Percentiles rank a stretch among this genome's conserved stretches.
These are phyloP conservation scores for Cytospora piceicola DNA, from an alignment of 2,329 filamentous ascomycete genomes.

Conservation along the genomic window DNA sequence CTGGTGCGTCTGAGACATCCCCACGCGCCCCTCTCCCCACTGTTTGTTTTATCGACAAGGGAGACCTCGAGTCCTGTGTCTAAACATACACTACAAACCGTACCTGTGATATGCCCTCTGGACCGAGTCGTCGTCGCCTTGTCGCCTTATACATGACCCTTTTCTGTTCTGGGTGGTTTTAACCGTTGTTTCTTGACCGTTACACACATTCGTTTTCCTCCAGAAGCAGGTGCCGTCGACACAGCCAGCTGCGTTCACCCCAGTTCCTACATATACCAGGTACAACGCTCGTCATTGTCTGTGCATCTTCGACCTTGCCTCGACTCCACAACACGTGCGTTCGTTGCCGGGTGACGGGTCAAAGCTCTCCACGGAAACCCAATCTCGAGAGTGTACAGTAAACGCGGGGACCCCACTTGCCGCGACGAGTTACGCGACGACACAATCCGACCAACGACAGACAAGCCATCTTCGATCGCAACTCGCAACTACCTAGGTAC, in stretches of 20 bases:
- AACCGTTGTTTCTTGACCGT: not conserved
- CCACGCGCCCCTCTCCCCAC: not conserved
- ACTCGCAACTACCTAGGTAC: not conserved
- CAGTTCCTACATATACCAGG: not conserved
- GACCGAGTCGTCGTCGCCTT: slow-evolving; percentile 18
- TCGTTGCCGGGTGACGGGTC: slow-evolving; percentile 19
- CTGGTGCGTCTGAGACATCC: not conserved
- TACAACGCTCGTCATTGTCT: not conserved
- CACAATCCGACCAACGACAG: slow-evolving; percentile 3
- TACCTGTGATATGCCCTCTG: slow-evolving; percentile 19
- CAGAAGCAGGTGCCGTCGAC: not conserved
- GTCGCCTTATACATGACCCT: slow-evolving; percentile 14
- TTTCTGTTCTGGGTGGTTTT: slow-evolving; percentile 5
- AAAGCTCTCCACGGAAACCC: slow-evolving; percentile 14
- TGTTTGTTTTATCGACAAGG: not conserved
- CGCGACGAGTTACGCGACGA: slow-evolving; percentile 16
- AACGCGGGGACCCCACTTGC: slow-evolving; percentile 18
- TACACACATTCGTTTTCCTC: slow-evolving; percentile 3
- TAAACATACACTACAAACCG: not conserved
- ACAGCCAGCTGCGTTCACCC: slow-evolving; percentile 7
- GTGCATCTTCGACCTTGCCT: not conserved
- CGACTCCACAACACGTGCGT: slow-evolving; percentile 19
- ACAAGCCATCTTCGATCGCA: not conserved
- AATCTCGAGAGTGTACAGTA: slow-evolving; percentile 18
- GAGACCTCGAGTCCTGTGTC: slow-evolving; percentile 15